Base-by-base conservation (phyloP, 352 stramenopile species). In the Phytophthora idaei region DNA sequence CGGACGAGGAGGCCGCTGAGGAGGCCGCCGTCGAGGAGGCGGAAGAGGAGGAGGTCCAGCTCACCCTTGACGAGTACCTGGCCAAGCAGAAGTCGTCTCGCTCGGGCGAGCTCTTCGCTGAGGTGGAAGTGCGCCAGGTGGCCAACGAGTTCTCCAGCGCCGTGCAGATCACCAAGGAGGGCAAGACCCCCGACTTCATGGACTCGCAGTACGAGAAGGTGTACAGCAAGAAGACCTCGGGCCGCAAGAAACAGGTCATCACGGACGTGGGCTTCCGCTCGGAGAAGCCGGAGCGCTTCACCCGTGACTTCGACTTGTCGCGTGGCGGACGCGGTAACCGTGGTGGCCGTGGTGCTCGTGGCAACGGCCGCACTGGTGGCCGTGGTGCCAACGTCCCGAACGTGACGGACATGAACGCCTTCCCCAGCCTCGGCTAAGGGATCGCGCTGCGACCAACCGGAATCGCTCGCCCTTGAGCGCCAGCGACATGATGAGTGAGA, bases 181-280 rank as follows among this genome's bases (percentile, higher is more conserved):
- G 89, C 83, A 95, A 86, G 82, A 95, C 87, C 44, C 83, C 85
- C 11, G 87, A 95, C 75, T 95, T 94, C 64, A 90, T 95, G 68
- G 87, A 94, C 65, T 74, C 87, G 47, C 80, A 89, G 74, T 95
- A 84, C 76, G 87, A 98, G 70, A 97, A 98, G 82, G 91, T 98
- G 65, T 98, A 98, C 85, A 93, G 95, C 74, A 94, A 97, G 69
- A 98, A 98, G 90, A 97, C 93, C 57, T 93, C 89, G 59, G 89
- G 84, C 63, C 93, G 91, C 71, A 99, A 99, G 87, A 93, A 97
- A 81, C 77, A 97, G 73, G 45, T 97, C 73, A 80, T 96, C 68
- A 92, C 92, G 50, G 89, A 95, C 69, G 80, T 98, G 57, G 90
- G 81, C 57, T 94, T 92, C 79, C 79, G 85, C 73, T 76, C 76